Base-by-base conservation (phyloP, 2,329 filamentous ascomycete genomes). In the Microthyrium microscopicum region DNA sequence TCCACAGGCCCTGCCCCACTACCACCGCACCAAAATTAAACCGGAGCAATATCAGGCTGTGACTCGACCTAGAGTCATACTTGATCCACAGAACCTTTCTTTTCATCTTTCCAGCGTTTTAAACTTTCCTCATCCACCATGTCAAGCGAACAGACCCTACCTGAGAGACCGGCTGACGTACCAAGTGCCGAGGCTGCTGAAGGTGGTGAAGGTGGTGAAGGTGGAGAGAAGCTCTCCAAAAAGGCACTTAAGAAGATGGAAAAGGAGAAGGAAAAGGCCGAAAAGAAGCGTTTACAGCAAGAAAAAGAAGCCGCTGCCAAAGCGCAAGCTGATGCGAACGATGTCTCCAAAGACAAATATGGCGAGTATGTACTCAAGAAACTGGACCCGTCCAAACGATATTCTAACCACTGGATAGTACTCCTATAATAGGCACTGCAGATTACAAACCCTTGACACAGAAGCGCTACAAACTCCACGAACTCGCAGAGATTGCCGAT, bases 341-440 rank as follows among this genome's bases (percentile, higher is more conserved):
- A 76, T 39, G 72, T 72, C 34, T 70, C 70, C 42, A 75, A 70
- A 50, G 77, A 81, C 43, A 78, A 83, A 56, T 94, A 95, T 52
- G 87, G 87, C 53, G 61, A 73, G n/a, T n/a, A n/a, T n/a, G n/a
- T n/a, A n/a, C n/a, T n/a, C n/a, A n/a, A n/a, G n/a, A n/a, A n/a
- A n/a, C n/a, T 40, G 17, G 26, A n/a, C n/a, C n/a, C n/a, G n/a
- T n/a, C n/a, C n/a, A n/a, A n/a, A n/a, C n/a, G n/a, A n/a, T n/a
- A n/a, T n/a, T n/a, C n/a, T n/a, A n/a, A n/a, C n/a, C n/a, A n/a
- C n/a, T n/a, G n/a, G n/a, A n/a, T n/a, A n/a, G n/a, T 21, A 61
- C 75, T 30, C 64, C 68, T 31, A 66, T 70, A 41, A 61, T 65
- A 29, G 65, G 70, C 39, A 69, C 68, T 39, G 62, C 50, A 32